Evolutionary conservation across 495 filamentous ascomycete genomes (phyloP).

Genomic region (Astrothelium macrocarpum): DNA sequence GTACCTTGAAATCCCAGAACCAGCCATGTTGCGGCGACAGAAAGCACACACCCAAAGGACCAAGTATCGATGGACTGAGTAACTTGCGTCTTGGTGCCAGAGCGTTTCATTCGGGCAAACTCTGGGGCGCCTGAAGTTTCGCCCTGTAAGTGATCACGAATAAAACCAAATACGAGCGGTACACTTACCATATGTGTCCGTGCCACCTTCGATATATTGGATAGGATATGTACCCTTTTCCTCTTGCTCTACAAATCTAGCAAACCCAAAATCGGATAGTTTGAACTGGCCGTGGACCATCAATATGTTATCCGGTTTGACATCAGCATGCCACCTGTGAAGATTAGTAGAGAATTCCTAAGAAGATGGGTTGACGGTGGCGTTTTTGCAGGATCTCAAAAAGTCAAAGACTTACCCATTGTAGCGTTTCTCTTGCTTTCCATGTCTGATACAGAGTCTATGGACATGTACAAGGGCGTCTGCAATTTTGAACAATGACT

Average conservation of each 20-base stretch:
- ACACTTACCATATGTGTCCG: conserved; percentile 30
- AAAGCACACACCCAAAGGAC: conserved; percentile 38
- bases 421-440: neutral
- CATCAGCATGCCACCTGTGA: conserved; percentile 33
- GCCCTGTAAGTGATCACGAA: conserved; percentile 4
- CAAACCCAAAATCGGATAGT: conserved; percentile 36
- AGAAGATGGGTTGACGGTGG: no score
- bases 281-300: conserved; percentile 32
- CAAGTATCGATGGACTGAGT: conserved; percentile 34
- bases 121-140: conserved; percentile 15
- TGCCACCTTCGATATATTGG: conserved; percentile 24
- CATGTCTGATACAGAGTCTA: conserved; percentile 14
- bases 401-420: no score
- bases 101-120: conserved; percentile 10
- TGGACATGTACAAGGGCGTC: conserved; percentile 29
- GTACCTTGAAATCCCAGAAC: conserved; percentile 28
- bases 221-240: conserved; percentile 9
- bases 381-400: no score
- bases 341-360: conserved; percentile 4
- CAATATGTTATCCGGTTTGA: conserved; percentile 38
- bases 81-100: conserved; percentile 14
- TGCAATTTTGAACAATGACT: conserved; percentile 29
- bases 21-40: conserved; percentile 36
- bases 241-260: conserved; percentile 26
- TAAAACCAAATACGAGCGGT: neutral